phyloP scores from a whole-genome alignment of 1,284 basidiomycete species.

The Marasmius oreades region DNA sequence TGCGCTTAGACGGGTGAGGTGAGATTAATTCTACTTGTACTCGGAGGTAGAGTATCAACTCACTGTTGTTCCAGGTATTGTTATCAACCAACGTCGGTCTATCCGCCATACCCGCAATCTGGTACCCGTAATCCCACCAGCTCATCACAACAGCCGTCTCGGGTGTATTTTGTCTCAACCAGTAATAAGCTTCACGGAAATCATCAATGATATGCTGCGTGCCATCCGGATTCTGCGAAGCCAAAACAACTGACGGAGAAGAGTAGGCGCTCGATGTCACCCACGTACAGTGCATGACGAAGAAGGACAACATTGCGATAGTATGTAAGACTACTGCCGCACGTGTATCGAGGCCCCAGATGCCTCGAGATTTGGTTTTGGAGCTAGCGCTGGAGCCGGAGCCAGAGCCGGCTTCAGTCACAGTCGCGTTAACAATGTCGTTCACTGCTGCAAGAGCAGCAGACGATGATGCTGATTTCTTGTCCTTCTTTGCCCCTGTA shows the following conservation, averaged over 20 bases:
- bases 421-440: conserved; percentile 44
- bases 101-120: conserved; percentile 99
- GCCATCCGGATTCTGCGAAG: conserved; percentile 81
- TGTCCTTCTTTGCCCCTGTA: conserved; percentile 52
- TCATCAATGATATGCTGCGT: conserved; percentile 97
- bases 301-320: conserved; percentile 81
- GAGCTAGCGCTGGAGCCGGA: conserved; percentile 3
- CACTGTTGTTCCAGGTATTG: conserved; percentile 99
- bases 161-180: conserved; percentile 94
- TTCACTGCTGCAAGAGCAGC: conserved; percentile 29
- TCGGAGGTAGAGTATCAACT: conserved; percentile 27
- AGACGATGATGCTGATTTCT: conserved; percentile 44
- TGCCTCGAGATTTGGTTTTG: conserved; percentile 47
- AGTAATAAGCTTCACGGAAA: conserved; percentile 99
- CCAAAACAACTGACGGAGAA: conserved; percentile 94
- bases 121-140: conserved; percentile 99
- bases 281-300: conserved; percentile 96
- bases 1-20: conserved; percentile 52
- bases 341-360: conserved; percentile 87
- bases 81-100: conserved; percentile 97
- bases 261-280: conserved; percentile 96
- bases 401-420: conserved; percentile 29
- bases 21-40: conserved; percentile 6
- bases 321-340: conserved; percentile 75
- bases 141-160: conserved; percentile 94